phyloP scores from a whole-genome alignment of 352 stramenopile species.

The Saprolegnia diclina region DNA sequence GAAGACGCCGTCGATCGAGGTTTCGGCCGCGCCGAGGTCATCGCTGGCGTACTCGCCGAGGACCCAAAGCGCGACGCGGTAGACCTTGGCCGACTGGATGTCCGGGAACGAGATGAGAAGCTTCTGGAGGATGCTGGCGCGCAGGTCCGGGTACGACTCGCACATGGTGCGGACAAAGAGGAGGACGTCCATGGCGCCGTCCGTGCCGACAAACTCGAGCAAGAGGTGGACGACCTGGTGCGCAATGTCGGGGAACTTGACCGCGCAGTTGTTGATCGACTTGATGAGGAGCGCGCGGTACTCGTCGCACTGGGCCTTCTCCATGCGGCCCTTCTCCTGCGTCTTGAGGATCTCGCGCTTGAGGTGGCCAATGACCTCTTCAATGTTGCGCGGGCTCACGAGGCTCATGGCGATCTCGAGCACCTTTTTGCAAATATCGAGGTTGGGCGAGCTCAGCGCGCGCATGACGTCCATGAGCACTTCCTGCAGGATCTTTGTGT shows the following conservation, averaged over 20 bases:
- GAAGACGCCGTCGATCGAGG: conserved; percentile 66
- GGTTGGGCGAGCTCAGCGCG: conserved; percentile 93
- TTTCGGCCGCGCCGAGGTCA: conserved; percentile 46
- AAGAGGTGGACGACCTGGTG: conserved; percentile 97
- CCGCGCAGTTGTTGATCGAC: conserved; percentile 96
- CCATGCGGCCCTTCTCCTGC: conserved; percentile 78
- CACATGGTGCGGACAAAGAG: conserved; percentile 98
- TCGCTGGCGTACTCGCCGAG: conserved; percentile 89
- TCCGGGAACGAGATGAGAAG: conserved; percentile 92
- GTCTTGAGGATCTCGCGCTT: conserved; percentile 90
- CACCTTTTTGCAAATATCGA: conserved; percentile 99
- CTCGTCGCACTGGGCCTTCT: conserved; percentile 87
- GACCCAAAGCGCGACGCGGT: conserved; percentile 97
- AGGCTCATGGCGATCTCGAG: conserved; percentile 98
- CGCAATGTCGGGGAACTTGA: conserved; percentile 97
- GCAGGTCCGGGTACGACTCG: conserved; percentile 93
- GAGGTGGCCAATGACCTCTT: conserved; percentile 91
- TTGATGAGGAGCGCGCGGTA: conserved; percentile 98
- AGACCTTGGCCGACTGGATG: conserved; percentile 93
- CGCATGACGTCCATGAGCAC: conserved; percentile 99
- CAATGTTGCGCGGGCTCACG: conserved; percentile 96
- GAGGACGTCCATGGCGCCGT: conserved; percentile 97
- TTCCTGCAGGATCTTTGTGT: conserved; percentile 96
- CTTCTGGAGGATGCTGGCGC: conserved; percentile 90
- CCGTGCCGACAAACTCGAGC: conserved; percentile 98